A percentile compares a stretch with the other conserved stretches of the same genome.
Evolutionary conservation across 192 early-diverging fungal species (phyloP).

Genomic region (Mortierella hygrophila): DNA sequence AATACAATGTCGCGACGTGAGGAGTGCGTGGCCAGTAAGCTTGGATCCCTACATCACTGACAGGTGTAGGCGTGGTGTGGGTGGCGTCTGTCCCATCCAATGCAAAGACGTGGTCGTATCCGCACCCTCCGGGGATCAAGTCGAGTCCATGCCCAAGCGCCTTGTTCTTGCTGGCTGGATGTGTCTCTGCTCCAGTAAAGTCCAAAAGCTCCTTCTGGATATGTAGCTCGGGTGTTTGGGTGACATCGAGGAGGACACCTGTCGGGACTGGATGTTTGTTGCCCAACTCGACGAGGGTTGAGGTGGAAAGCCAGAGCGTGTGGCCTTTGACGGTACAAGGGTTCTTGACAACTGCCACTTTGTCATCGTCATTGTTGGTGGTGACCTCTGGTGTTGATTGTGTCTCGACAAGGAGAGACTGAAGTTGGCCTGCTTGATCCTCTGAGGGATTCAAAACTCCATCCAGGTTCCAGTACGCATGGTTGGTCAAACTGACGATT

Average conservation of each 20-base stretch:
- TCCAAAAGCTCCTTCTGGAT: conserved; percentile 45
- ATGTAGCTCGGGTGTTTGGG: conserved; percentile 57
- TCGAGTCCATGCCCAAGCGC: conserved; percentile 67
- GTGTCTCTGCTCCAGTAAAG: not conserved
- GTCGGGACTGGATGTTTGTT: conserved; percentile 35
- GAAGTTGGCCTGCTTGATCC: conserved; percentile 29
- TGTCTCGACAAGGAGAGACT: not conserved
- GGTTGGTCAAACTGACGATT: conserved; percentile 85
- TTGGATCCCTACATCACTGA: conserved; percentile 20
- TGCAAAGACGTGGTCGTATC: conserved; percentile 88
- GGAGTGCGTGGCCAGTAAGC: conserved; percentile 39
- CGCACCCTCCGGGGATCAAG: conserved; percentile 67
- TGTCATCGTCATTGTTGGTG: conserved; percentile 44
- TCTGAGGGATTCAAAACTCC: conserved; percentile 69
- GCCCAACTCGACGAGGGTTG: conserved; percentile 30
- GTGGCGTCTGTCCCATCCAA: conserved; percentile 29
- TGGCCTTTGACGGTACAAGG: conserved; percentile 63
- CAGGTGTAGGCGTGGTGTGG: conserved; percentile 37
- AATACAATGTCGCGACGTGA: conserved; percentile 31
- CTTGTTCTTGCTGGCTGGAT: not conserved
- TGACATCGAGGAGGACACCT: conserved; percentile 15
- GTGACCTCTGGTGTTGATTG: not conserved
- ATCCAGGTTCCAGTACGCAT: conserved; percentile 91
- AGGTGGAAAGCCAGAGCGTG: conserved; percentile 65
- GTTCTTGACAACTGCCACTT: conserved; percentile 58